Evolutionary conservation across 306 rosid genomes (phyloP).

Genomic region (Citrullus colocynthis): DNA sequence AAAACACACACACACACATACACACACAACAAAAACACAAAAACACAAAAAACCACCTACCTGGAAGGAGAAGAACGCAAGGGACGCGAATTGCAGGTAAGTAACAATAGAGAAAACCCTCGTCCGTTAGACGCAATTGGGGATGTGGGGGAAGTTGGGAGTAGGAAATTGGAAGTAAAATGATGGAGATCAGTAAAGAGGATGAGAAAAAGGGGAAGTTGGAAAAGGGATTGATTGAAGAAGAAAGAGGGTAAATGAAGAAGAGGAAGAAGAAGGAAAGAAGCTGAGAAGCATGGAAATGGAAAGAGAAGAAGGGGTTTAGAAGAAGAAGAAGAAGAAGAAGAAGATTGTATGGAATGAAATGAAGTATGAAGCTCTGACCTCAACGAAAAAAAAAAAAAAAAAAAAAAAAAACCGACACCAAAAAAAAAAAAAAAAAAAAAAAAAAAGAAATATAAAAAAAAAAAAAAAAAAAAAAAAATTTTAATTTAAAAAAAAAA

Average conservation of each 20-base stretch:
- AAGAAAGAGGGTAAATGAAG: slow-evolving; percentile 33
- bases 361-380: slow-evolving; percentile 27
- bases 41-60: slow-evolving; percentile 12
- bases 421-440: background rate
- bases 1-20: background rate
- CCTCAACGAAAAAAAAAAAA: slow-evolving; percentile 21
- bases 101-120: slow-evolving; percentile 25
- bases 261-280: slow-evolving; percentile 23
- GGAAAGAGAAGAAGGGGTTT: slow-evolving; percentile 3
- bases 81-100: slow-evolving; percentile 33
- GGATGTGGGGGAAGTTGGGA: slow-evolving; percentile 35
- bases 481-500: background rate
- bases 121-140: slow-evolving; percentile 28
- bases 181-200: slow-evolving; percentile 50
- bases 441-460: background rate
- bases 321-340: background rate
- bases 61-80: slow-evolving; percentile 11
- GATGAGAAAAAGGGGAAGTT: slow-evolving; percentile 18
- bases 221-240: slow-evolving; percentile 24
- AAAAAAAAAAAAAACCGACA: too few species aligned
- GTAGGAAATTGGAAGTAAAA: slow-evolving; percentile 32
- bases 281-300: slow-evolving; percentile 14
- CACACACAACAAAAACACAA: background rate
- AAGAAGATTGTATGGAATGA: slow-evolving; percentile 35
- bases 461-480: background rate